Evolutionary conservation across 108 stramenopile genomes (phyloP).

Genomic region (Nitzschia sp.): DNA sequence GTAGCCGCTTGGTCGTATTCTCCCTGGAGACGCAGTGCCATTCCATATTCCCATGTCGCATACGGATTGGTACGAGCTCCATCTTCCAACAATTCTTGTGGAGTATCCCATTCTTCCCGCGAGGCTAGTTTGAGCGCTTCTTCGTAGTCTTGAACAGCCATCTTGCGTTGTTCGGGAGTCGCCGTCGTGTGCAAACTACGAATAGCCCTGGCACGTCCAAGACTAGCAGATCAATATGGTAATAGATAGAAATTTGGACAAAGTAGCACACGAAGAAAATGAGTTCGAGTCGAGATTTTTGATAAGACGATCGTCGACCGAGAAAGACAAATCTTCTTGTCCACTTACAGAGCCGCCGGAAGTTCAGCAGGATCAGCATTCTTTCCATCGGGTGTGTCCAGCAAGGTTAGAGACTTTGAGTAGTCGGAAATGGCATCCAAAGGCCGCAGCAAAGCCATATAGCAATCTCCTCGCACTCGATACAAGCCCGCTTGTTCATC

Average conservation of each 20-base stretch:
- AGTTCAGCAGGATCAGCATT: constrained; percentile 67
- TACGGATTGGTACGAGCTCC: constrained; percentile 77
- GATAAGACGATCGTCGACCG: no score
- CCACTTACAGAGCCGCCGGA: constrained; percentile 54
- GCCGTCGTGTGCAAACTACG: constrained; percentile 36
- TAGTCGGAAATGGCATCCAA: constrained; percentile 59
- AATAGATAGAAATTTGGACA: no score
- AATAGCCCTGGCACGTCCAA: constrained; percentile 68
- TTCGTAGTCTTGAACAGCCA: constrained; percentile 61
- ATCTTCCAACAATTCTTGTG: constrained; percentile 48
- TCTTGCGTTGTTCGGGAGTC: constrained; percentile 36
- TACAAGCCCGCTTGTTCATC: constrained; percentile 80
- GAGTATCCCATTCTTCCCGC: constrained; percentile 60
- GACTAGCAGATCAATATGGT: no score
- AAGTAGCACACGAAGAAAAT: no score
- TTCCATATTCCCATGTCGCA: constrained; percentile 86
- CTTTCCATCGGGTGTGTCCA: constrained; percentile 42
- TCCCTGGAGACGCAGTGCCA: constrained; percentile 44
- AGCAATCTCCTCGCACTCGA: constrained; percentile 77
- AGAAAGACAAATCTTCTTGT: no score
- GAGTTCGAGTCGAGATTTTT: no score
- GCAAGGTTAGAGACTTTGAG: constrained; percentile 48
- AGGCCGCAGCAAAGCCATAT: constrained; percentile 43
- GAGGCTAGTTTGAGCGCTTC: constrained; percentile 40
- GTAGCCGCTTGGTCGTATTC: constrained; percentile 41